Conservation (phyloP, 2,329 filamentous ascomycete genomes). For the Cladophialophora exuberans region DNA sequence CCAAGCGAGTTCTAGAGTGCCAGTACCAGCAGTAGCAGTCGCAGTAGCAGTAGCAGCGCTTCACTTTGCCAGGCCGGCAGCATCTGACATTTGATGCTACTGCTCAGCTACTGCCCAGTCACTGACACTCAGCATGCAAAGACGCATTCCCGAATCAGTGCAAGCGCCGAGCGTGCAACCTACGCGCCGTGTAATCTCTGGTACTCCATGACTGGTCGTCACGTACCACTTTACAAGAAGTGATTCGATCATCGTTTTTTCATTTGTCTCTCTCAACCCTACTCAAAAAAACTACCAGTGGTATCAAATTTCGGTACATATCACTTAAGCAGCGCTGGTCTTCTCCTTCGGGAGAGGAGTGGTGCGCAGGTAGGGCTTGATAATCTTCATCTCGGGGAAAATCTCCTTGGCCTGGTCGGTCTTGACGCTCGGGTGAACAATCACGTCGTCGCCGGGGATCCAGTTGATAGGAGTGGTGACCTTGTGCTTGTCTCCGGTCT, state of each 20-base stretch:
- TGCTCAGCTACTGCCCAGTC: background rate
- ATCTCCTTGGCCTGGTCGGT: slow-evolving; percentile 62
- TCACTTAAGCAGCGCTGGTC: slow-evolving; percentile 48
- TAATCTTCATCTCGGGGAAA: slow-evolving; percentile 63
- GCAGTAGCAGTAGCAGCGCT: too few relatives aligned
- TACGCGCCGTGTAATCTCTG: background rate
- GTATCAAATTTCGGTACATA: background rate
- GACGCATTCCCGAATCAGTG: background rate
- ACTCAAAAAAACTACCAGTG: too few relatives aligned
- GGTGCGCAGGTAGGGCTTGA: slow-evolving; percentile 66
- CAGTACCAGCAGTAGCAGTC: too few relatives aligned
- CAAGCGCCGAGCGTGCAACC: background rate
- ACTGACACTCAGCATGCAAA: background rate
- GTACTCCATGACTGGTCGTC: background rate
- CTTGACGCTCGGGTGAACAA: slow-evolving; percentile 62
- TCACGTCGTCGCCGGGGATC: slow-evolving; percentile 62
- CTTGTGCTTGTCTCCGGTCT: slow-evolving; percentile 63
- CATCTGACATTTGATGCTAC: background rate
- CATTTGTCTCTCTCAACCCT: background rate
- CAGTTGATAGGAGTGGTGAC: slow-evolving; percentile 67
- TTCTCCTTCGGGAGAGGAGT: slow-evolving; percentile 63
- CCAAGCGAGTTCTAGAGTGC: too few relatives aligned
- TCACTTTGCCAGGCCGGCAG: too few relatives aligned
- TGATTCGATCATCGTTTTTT: background rate
- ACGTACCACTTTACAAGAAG: background rate